Conservation (phyloP, 768 basidiomycete genomes). For the Paxillus rubicundulus region DNA sequence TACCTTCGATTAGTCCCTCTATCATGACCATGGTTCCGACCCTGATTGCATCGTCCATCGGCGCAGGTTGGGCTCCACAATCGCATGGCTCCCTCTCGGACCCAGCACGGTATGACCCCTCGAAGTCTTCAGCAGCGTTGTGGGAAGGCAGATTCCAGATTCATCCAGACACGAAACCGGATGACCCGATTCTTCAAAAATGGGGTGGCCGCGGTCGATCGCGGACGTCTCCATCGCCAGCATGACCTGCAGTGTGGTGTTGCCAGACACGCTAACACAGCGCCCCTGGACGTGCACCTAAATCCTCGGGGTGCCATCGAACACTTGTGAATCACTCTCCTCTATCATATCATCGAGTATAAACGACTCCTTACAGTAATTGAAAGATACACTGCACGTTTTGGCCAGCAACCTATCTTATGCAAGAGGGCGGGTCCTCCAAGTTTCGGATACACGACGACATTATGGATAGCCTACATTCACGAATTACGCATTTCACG, state of each 20-base stretch:
- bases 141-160: slow-evolving; percentile 86
- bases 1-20: slow-evolving; percentile 51
- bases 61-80: slow-evolving; percentile 61
- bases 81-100: slow-evolving; percentile 61
- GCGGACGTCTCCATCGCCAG: slow-evolving; percentile 14
- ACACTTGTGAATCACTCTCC: not conserved
- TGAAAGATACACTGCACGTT: not conserved
- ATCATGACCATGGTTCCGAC: slow-evolving; percentile 77
- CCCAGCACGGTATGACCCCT: slow-evolving; percentile 74
- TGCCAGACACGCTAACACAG: too few species aligned
- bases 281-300: too few species aligned
- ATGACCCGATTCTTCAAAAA: slow-evolving; percentile 50
- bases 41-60: slow-evolving; percentile 70
- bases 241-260: slow-evolving; percentile 10
- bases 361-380: not conserved
- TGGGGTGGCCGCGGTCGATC: slow-evolving; percentile 27
- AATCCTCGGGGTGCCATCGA: not conserved
- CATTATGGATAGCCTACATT: not conserved
- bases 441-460: not conserved
- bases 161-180: slow-evolving; percentile 77
- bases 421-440: not conserved
- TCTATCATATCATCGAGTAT: not conserved
- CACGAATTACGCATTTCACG: not conserved
- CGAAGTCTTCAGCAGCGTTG: slow-evolving; percentile 75
- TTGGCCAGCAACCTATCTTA: not conserved